phyloP scores from a whole-genome alignment of 768 basidiomycete genomes.

The Chalciporus pseudorubinellus region DNA sequence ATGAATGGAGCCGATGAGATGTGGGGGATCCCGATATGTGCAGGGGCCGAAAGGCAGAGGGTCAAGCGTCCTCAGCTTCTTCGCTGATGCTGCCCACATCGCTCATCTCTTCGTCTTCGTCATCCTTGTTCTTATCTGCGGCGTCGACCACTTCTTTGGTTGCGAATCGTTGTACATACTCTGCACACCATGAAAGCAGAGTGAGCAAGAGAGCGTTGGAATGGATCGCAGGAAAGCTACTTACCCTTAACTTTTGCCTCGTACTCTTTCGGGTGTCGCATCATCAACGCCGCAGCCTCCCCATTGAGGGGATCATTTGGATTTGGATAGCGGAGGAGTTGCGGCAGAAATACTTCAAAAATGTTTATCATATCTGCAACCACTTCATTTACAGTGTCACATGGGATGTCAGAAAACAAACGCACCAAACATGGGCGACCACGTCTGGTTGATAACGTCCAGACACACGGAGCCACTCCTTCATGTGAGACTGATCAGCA shows the following conservation, averaged over 20 bases:
- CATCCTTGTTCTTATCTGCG: constrained; percentile 55
- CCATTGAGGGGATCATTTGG: constrained; percentile 98
- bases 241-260: constrained; percentile 89
- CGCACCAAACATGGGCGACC: constrained; percentile 99
- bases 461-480: constrained; percentile 98
- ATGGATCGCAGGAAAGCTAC: constrained; percentile 14
- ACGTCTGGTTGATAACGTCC: constrained; percentile 98
- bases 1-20: constrained; percentile 7
- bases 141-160: constrained; percentile 88
- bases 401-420: constrained; percentile 12
- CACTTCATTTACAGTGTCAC: constrained; percentile 1
- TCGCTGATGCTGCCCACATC: constrained; percentile 83
- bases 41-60: neutral
- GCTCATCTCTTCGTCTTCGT: constrained; percentile 85
- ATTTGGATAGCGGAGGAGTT: constrained; percentile 95
- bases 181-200: constrained; percentile 37
- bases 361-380: constrained; percentile 96
- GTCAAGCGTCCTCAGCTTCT: constrained; percentile 42
- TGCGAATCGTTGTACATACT: constrained; percentile 95
- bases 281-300: constrained; percentile 93
- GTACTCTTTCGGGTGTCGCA: constrained; percentile 97
- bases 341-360: constrained; percentile 97
- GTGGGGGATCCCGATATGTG: neutral
- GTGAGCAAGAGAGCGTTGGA: constrained; percentile 1
- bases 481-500: constrained; percentile 12